Evolutionary conservation across 805 yeast species (phyloP), one percentile per base, ranked within the genome.

Genomic region (Sugiyamaella chiloensis): DNA sequence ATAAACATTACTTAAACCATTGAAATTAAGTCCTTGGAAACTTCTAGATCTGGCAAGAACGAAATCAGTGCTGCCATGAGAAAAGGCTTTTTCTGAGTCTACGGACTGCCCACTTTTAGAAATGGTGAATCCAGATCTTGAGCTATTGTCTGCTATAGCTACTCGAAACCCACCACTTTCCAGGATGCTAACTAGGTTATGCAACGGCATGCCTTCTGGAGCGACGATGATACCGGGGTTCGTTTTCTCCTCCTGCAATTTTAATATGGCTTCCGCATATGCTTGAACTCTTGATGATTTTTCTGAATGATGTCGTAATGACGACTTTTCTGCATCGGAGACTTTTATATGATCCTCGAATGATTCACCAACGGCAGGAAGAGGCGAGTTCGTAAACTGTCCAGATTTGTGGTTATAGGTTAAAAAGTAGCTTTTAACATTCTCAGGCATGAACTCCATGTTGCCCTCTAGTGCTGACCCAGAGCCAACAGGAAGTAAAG

Each of bases 21-120:
- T 34, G 24, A 49, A 40, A 27, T 41, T 31, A 4, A 49, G 37
- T 12, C 52, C 52, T n/a, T 37, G 46, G 16, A 41, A 29, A 24
- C 42, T 36, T 19, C 9, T 14, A 2, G 45, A 29, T 26, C 42
- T 40, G 5, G 23, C 9, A 14, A 48, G n/a, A 7, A 49, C 34
- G 5, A 49, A 23, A 20, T 29, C 41, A 42, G 23, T 37, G n/a
- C 19, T 19, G 11, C 32, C 5, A 16, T 7, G 24, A 12, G n/a
- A 14, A 20, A 36, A 44, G 7, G 24, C 35, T 12, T 12, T 23
- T 12, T 26, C 11, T 3, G 47, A 35, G 27, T 44, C 20, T 9
- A 37, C 8, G 14, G 30, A 24, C 24, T 36, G 21, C 14, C n/a
- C 29, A 5, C n/a, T 26, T 3, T 8, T 12, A n/a, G 35, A 16